Base-by-base conservation (phyloP, 75 land plant species). In the Pseudotsuga menziesii region DNA sequence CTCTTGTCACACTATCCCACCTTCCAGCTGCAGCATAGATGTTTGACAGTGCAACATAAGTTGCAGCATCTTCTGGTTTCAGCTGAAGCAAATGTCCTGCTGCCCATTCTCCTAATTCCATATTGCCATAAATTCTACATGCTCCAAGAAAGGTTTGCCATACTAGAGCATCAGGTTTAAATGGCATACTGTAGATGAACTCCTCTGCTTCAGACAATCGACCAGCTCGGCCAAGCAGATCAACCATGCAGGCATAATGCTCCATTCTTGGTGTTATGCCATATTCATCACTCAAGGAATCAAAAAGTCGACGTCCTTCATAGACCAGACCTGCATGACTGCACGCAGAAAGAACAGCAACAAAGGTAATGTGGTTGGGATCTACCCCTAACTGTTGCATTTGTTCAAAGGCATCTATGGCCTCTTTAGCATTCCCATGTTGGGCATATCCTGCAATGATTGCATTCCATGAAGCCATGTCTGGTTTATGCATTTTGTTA, bases 381-480 rank as follows among this genome's bases (percentile, higher is more conserved):
- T 20, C 39, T 16, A 88, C 48, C 23, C 85, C 80, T 3, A 6
- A 60, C 22, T 39, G 66, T 56, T 74, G 78, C 92, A 90, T 88
- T 80, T 80, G 29, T 15, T 58, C 54, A 67, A 90, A 88, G 77
- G 85, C n/a, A 23, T 75, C 54, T 17, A 90, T 75, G 60, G 92
- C 90, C 41, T 85, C 88, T 14, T 72, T 58, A 36, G 78, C 75
- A 32, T 56, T 75, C 26, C 84, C 86, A 20, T 61, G 55, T 25
- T 83, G 78, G 4, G 78, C 79, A 20, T 85, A 78, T 58, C 92
- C 89, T 70, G 76, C 75, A 87, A 90, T 85, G 86, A 90, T 75
- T 2, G 88, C 67, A 14, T 88, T 88, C 69, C 82, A 84, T 20
- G 85, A 70, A 19, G 84, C 93, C 78, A 78, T 83, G 79, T 91